Conservation (phyloP, 495 filamentous ascomycete species). For the Lophiostoma macrostomum region DNA sequence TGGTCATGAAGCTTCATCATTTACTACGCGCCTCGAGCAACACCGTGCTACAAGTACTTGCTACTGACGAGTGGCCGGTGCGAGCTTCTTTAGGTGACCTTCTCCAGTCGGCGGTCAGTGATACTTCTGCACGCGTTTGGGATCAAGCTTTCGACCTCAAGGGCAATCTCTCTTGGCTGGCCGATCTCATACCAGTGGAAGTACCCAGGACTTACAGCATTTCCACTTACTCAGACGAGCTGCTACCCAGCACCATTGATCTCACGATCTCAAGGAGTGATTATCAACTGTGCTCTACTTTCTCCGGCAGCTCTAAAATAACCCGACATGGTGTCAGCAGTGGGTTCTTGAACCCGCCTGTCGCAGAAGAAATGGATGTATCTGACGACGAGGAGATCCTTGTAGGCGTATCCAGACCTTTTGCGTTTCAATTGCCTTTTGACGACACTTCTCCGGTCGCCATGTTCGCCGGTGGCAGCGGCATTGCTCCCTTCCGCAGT, state of each 20-base stretch:
- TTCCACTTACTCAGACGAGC: conserved; percentile 46
- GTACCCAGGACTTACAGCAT: conserved; percentile 53
- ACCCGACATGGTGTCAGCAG: conserved; percentile 42
- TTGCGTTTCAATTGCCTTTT: conserved; percentile 50
- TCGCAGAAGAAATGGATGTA: conserved; percentile 14
- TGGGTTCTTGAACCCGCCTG: conserved; percentile 49
- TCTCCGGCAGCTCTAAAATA: conserved; percentile 14
- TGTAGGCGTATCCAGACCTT: conserved; percentile 49
- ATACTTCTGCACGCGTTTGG: conserved; percentile 48
- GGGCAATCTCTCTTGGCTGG: conserved; percentile 45
- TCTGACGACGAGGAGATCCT: conserved; percentile 42
- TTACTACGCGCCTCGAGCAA: conserved; percentile 46
- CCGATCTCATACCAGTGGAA: conserved; percentile 46
- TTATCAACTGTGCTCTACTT: conserved; percentile 10
- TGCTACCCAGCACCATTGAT: conserved; percentile 48
- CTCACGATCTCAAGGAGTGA: conserved; percentile 49
- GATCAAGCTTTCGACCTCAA: conserved; percentile 45
- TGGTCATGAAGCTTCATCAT: conserved; percentile 46
- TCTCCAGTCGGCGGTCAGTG: conserved; percentile 44
- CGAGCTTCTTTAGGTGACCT: conserved; percentile 48
- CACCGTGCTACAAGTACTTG: conserved; percentile 48
- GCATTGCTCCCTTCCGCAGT: conserved; percentile 51
- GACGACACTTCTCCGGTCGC: conserved; percentile 47
- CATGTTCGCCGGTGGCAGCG: conserved; percentile 51
- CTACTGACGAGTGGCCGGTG: conserved; percentile 50